These are phyloP conservation scores for Pythium insidiosum DNA, from an alignment of 352 stramenopile genomes.

Conservation along the genomic window DNA sequence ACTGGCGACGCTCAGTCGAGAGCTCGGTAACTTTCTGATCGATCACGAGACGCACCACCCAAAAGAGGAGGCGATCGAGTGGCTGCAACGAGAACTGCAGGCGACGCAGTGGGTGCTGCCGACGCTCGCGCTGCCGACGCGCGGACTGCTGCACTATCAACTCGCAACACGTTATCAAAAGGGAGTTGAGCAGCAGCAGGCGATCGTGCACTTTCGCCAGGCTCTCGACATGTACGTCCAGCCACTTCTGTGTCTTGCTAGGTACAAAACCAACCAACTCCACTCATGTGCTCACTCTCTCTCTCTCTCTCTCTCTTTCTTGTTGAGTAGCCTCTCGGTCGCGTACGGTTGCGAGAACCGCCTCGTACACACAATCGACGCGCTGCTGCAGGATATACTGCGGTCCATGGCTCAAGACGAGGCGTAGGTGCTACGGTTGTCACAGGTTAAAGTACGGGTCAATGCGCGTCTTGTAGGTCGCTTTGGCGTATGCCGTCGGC, in stretches of 20 bases:
- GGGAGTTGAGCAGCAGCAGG: background rate
- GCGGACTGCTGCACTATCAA: constrained; percentile 11
- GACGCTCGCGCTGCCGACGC: constrained; percentile 5
- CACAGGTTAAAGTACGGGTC: constrained; percentile 71
- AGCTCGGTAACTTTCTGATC: constrained; percentile 17
- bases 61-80: constrained; percentile 5
- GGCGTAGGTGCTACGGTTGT: background rate
- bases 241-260: too few species aligned
- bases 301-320: background rate
- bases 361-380: background rate
- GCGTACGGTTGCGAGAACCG: constrained; percentile 6
- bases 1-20: constrained; percentile 1
- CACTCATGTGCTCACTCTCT: background rate
- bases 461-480: constrained; percentile 61
- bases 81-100: constrained; percentile 2
- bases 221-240: constrained; percentile 7
- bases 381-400: background rate
- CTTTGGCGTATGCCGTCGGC: constrained; percentile 54
- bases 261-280: too few species aligned
- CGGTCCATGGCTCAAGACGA: too few species aligned
- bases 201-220: constrained; percentile 2
- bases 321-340: background rate
- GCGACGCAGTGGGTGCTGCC: constrained; percentile 10
- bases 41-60: too few species aligned
- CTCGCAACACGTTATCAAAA: constrained; percentile 5